Evolutionary conservation across 345 rosid species (phyloP).

Genomic region (Lenwebbia sp.): DNA sequence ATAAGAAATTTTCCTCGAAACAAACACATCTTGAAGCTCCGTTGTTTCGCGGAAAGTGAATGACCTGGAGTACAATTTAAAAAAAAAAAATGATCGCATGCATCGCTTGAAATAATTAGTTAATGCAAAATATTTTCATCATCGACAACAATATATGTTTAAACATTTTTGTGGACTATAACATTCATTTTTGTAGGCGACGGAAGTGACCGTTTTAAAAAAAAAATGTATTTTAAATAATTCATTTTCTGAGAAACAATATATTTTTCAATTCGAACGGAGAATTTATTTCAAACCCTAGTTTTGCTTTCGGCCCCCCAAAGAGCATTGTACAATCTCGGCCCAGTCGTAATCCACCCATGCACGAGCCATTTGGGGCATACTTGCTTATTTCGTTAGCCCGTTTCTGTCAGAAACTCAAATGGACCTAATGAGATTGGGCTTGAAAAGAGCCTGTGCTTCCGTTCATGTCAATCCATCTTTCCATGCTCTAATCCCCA

Average conservation of each 20-base stretch:
- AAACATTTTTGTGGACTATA: no score
- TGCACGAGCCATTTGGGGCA: not conserved
- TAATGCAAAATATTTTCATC: no score
- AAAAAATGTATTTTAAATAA: no score
- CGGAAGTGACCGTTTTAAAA: no score
- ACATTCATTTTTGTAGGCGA: no score
- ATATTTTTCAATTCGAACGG: no score
- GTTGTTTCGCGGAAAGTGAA: no score
- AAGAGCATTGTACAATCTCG: not conserved
- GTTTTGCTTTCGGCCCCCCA: not conserved
- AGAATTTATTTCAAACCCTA: not conserved
- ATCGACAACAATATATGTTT: no score
- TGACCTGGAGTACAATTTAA: no score
- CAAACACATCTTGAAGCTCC: not conserved
- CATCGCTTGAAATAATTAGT: no score
- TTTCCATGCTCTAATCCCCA: not conserved
- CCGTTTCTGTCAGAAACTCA: not conserved
- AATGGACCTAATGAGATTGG: not conserved
- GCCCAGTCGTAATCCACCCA: not conserved
- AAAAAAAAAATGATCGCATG: no score
- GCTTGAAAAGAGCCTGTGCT: not conserved
- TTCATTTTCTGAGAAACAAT: no score
- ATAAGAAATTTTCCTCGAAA: not conserved
- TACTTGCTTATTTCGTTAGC: not conserved
- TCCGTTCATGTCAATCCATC: not conserved